Evolutionary conservation across 164 flowering plant genomes (phyloP).

Genomic region (Warburgia ugandensis): DNA sequence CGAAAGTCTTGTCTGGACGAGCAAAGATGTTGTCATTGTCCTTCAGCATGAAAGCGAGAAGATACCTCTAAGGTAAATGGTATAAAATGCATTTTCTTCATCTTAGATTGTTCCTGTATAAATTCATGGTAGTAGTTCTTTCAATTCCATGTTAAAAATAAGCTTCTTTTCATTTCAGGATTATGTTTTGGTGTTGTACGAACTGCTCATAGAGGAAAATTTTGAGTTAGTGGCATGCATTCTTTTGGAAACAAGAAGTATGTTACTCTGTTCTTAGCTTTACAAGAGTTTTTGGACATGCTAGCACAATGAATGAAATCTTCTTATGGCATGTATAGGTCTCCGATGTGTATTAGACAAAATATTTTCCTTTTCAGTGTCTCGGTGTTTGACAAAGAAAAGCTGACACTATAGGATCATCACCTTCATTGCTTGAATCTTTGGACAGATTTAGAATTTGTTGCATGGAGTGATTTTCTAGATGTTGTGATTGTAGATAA

Average conservation of each 20-base stretch:
- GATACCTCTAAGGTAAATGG: slow-evolving; percentile 74
- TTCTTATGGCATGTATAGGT: too few relatives aligned
- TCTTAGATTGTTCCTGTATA: neutral
- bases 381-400: too few relatives aligned
- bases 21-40: slow-evolving; percentile 90
- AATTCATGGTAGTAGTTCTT: neutral
- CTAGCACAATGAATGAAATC: neutral
- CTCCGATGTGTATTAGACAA: too few relatives aligned
- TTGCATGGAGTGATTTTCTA: too few relatives aligned
- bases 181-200: too few relatives aligned
- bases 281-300: neutral
- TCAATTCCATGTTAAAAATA: neutral
- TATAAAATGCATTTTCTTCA: neutral
- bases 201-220: too few relatives aligned
- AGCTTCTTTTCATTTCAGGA: neutral
- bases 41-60: slow-evolving; percentile 85
- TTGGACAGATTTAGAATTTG: too few relatives aligned
- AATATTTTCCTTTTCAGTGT: too few relatives aligned
- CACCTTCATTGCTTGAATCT: too few relatives aligned
- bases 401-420: too few relatives aligned
- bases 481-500: too few relatives aligned
- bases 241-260: neutral
- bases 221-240: neutral
- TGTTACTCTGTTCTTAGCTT: neutral
- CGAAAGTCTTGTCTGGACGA: slow-evolving; percentile 96